A percentile compares a stretch with the other conserved stretches of the same genome.
These are phyloP conservation scores for Boletus rubropictus DNA, from an alignment of 768 basidiomycete species.

Conservation along the genomic window DNA sequence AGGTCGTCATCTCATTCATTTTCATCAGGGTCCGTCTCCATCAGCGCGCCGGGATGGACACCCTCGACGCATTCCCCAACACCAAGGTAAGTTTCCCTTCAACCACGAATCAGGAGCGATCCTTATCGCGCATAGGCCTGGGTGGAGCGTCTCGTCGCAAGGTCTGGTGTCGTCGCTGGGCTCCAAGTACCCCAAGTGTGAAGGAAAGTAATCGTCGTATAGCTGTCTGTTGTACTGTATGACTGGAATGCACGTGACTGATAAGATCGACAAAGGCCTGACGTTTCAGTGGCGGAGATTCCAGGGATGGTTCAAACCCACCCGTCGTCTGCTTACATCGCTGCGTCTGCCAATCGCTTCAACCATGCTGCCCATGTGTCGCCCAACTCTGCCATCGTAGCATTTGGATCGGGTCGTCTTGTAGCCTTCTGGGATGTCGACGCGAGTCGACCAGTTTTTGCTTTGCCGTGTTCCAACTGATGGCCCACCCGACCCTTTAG, in stretches of 20 bases:
- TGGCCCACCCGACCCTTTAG: constrained; percentile 30
- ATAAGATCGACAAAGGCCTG: constrained; percentile 10
- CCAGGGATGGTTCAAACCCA: constrained; percentile 7
- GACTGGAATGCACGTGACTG: constrained; percentile 9
- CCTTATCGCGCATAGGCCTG: constrained; percentile 19
- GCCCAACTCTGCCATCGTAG: constrained; percentile 35
- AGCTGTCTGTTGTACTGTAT: background rate
- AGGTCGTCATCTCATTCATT: background rate
- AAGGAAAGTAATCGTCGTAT: background rate
- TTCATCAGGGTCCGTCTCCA: constrained; percentile 50
- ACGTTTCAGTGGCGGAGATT: background rate
- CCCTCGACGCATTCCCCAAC: constrained; percentile 57
- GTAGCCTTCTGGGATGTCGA: constrained; percentile 56
- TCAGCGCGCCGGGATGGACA: constrained; percentile 44
- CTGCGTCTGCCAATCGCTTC: constrained; percentile 46
- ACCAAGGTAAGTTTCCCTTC: constrained; percentile 40
- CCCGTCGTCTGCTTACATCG: constrained; percentile 36
- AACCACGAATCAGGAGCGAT: background rate
- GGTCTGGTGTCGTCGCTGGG: constrained; percentile 23
- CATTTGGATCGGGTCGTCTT: constrained; percentile 51
- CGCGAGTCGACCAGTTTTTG: constrained; percentile 30
- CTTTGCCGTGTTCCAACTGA: background rate
- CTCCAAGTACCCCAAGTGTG: constrained; percentile 14
- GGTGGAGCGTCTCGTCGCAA: constrained; percentile 24
- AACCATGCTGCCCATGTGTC: constrained; percentile 35